Percentiles rank a stretch among this genome's conserved stretches.
These are phyloP conservation scores for Entonaema liquescens DNA, from an alignment of 495 filamentous ascomycete genomes.

Conservation along the genomic window DNA sequence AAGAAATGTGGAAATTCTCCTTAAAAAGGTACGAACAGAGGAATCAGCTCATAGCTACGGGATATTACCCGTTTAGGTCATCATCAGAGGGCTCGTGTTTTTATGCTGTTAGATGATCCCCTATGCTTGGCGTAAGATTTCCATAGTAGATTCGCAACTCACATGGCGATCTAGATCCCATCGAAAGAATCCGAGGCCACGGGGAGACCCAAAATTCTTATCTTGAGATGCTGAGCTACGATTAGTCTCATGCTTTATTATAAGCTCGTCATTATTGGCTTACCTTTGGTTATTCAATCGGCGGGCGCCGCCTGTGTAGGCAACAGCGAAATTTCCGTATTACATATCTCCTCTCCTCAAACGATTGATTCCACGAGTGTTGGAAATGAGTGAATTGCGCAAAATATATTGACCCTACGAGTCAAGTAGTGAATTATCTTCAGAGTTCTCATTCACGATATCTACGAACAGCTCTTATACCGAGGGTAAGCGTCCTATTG, in stretches of 20 bases:
- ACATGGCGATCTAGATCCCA: slow-evolving; percentile 2
- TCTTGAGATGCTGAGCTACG: background rate
- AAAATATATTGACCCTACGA: too few relatives aligned
- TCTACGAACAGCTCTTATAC: background rate
- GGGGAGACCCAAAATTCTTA: background rate
- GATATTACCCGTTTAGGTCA: background rate
- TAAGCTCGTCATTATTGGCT: background rate
- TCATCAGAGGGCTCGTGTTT: slow-evolving; percentile 17
- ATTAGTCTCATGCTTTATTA: background rate
- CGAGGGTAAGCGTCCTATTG: background rate
- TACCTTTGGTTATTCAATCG: background rate
- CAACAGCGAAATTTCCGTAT: too few relatives aligned
- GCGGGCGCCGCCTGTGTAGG: background rate
- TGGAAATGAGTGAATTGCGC: too few relatives aligned
- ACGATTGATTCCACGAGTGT: too few relatives aligned
- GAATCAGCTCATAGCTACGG: background rate
- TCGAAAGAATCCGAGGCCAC: background rate
- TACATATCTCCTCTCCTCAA: background rate
- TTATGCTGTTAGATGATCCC: background rate
- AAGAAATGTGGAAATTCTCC: background rate
- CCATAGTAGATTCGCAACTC: background rate
- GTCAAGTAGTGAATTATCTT: background rate
- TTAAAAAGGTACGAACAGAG: background rate
- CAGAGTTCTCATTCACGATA: background rate
- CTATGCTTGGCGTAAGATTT: slow-evolving; percentile 30